Evolutionary conservation across 352 stramenopile species (phyloP).

Genomic region (Globisporangium ultimum): DNA sequence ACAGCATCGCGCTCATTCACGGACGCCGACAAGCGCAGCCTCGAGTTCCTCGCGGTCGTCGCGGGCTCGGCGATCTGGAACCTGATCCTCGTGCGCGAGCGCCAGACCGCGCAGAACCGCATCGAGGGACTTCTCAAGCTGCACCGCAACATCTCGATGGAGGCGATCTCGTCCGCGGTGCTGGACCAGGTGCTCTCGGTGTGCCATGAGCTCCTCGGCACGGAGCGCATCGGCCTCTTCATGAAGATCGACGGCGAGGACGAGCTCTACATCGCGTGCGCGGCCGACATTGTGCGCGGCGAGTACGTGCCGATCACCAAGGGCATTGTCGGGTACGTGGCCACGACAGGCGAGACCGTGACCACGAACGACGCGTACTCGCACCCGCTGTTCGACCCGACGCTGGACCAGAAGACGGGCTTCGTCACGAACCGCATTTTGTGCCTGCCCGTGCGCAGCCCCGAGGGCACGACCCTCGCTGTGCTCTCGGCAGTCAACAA

Average conservation of each 20-base stretch:
- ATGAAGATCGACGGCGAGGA: constrained; percentile 66
- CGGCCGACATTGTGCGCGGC: constrained; percentile 53
- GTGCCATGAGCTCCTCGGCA: constrained; percentile 66
- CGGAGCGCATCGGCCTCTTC: constrained; percentile 66
- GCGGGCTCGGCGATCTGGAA: constrained; percentile 70
- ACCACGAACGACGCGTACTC: constrained; percentile 67
- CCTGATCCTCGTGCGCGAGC: constrained; percentile 53
- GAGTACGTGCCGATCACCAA: constrained; percentile 72
- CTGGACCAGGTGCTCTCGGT: constrained; percentile 66
- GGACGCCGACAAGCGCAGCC: constrained; percentile 39
- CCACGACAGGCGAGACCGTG: constrained; percentile 58
- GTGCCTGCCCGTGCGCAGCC: constrained; percentile 56
- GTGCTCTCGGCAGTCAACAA: constrained; percentile 75
- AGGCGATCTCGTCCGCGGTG: constrained; percentile 48
- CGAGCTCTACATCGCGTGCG: constrained; percentile 63
- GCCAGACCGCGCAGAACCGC: constrained; percentile 58
- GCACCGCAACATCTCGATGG: constrained; percentile 71
- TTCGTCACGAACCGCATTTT: constrained; percentile 61
- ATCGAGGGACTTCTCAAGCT: constrained; percentile 70
- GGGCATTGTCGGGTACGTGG: constrained; percentile 63
- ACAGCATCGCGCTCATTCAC: constrained; percentile 21
- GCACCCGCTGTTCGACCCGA: constrained; percentile 62
- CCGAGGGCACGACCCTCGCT: constrained; percentile 52
- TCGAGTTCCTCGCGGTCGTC: constrained; percentile 57
- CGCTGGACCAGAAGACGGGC: constrained; percentile 61